phyloP scores from a whole-genome alignment of 2,329 filamentous ascomycete genomes.

The Raffaelea ambrosiae region DNA sequence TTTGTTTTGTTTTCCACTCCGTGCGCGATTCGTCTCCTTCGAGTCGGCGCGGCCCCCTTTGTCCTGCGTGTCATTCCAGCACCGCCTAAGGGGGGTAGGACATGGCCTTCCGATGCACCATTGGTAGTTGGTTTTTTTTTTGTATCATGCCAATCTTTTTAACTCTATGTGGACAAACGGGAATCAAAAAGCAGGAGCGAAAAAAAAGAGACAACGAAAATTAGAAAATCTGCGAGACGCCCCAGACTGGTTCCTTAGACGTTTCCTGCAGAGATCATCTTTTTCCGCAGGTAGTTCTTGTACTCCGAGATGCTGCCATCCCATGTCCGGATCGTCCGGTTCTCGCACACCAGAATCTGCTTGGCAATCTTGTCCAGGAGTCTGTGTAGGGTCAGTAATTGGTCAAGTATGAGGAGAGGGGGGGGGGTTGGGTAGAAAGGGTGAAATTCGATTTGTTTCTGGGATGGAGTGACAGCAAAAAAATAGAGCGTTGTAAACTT shows the following conservation, averaged over 20 bases:
- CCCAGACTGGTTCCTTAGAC: conserved; percentile 49
- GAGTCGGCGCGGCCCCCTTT: no score
- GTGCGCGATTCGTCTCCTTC: no score
- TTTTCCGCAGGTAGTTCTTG: conserved; percentile 98
- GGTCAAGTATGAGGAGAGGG: no score
- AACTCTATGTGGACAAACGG: conserved; percentile 1
- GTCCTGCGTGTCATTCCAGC: no score
- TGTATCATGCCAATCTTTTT: conserved; percentile 6
- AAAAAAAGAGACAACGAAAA: neutral
- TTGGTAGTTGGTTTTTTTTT: neutral
- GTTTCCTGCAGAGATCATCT: conserved; percentile 86
- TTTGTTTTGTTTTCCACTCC: no score
- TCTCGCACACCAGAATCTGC: conserved; percentile 98
- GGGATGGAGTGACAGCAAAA: neutral
- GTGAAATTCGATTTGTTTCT: no score
- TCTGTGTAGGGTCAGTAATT: conserved; percentile 35
- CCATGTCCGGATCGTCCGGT: conserved; percentile 89
- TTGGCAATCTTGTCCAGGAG: conserved; percentile 99
- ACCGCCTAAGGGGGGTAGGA: no score
- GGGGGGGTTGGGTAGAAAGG: no score
- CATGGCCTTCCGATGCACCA: no score
- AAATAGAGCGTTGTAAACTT: conserved; percentile 26
- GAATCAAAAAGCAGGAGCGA: neutral
- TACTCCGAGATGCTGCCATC: conserved; percentile 84
- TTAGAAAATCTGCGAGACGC: neutral